These are phyloP conservation scores for Malus hybrid DNA, from an alignment of 331 rosid genomes.

Conservation along the genomic window DNA sequence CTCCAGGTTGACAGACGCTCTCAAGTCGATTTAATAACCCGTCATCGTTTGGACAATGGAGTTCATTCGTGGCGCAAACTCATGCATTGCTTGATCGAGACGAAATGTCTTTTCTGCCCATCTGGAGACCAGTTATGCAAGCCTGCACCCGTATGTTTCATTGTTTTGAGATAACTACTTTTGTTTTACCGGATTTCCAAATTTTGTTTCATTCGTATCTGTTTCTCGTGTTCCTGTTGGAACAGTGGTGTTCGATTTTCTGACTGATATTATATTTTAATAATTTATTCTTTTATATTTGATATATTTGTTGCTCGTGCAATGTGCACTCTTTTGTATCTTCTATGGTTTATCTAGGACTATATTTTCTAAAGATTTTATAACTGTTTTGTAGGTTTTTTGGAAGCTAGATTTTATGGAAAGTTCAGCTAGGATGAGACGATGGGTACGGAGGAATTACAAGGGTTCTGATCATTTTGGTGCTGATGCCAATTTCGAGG, in stretches of 20 bases:
- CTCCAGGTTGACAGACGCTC: conserved; percentile 87
- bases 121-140: conserved; percentile 59
- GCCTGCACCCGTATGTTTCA: conserved; percentile 63
- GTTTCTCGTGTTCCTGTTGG: not conserved
- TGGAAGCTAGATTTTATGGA: conserved; percentile 98
- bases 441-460: conserved; percentile 69
- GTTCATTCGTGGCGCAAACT: conserved; percentile 88
- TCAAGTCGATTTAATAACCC: conserved; percentile 49
- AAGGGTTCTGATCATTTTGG: conserved; percentile 91
- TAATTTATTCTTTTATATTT: not conserved
- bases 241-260: not conserved
- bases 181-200: conserved; percentile 4
- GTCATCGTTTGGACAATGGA: conserved; percentile 61
- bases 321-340: not conserved
- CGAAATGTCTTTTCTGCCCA: conserved; percentile 85
- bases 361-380: not conserved
- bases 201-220: conserved; percentile 15
- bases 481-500: conserved; percentile 77
- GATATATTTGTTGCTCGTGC: not conserved
- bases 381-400: conserved; percentile 47
- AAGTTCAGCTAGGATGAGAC: conserved; percentile 91
- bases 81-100: conserved; percentile 71
- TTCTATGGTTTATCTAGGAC: not conserved
- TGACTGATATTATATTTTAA: not conserved
- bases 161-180: not conserved